Conservation (phyloP, 2,329 filamentous ascomycete genomes). For the Cryoendolithus antarcticus region DNA sequence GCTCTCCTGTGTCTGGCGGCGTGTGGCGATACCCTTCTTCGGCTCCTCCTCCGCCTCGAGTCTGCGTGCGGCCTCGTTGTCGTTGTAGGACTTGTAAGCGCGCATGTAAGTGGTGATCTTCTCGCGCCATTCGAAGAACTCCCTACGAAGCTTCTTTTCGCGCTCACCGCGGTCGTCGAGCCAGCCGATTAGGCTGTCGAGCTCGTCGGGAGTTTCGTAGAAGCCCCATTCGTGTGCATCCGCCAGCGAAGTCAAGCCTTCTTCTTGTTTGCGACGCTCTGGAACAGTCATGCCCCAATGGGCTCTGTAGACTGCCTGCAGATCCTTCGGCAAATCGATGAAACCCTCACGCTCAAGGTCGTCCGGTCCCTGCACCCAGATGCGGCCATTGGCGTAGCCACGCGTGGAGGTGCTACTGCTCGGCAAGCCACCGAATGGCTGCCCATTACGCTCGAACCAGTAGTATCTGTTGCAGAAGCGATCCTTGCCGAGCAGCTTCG, state of each 20-base stretch:
- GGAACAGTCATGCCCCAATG: slow-evolving; percentile 72
- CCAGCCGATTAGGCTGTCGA: slow-evolving; percentile 76
- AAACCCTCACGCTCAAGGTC: slow-evolving; percentile 77
- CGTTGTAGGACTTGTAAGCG: slow-evolving; percentile 27
- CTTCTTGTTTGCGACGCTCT: slow-evolving; percentile 74
- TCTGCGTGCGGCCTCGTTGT: slow-evolving; percentile 38
- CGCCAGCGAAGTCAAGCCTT: slow-evolving; percentile 67
- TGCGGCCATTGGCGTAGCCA: slow-evolving; percentile 81
- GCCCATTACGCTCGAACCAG: slow-evolving; percentile 98
- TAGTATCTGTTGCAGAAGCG: slow-evolving; percentile 98
- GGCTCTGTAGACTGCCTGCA: slow-evolving; percentile 61
- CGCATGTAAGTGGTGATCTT: slow-evolving; percentile 62
- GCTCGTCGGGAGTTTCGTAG: slow-evolving; percentile 64
- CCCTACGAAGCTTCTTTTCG: slow-evolving; percentile 78
- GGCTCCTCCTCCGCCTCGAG: slow-evolving; percentile 35
- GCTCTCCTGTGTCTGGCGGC: slow-evolving; percentile 48
- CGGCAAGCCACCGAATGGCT: slow-evolving; percentile 85
- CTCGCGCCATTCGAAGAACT: slow-evolving; percentile 61
- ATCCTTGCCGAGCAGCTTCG: slow-evolving; percentile 80
- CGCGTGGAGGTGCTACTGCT: slow-evolving; percentile 77
- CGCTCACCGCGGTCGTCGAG: slow-evolving; percentile 77
- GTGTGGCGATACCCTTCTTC: slow-evolving; percentile 45
- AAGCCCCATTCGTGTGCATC: slow-evolving; percentile 81
- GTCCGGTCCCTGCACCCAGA: slow-evolving; percentile 95
- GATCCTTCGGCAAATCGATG: slow-evolving; percentile 61